phyloP scores from a whole-genome alignment of 2,329 filamentous ascomycete genomes.

The Ilyonectria destructans region DNA sequence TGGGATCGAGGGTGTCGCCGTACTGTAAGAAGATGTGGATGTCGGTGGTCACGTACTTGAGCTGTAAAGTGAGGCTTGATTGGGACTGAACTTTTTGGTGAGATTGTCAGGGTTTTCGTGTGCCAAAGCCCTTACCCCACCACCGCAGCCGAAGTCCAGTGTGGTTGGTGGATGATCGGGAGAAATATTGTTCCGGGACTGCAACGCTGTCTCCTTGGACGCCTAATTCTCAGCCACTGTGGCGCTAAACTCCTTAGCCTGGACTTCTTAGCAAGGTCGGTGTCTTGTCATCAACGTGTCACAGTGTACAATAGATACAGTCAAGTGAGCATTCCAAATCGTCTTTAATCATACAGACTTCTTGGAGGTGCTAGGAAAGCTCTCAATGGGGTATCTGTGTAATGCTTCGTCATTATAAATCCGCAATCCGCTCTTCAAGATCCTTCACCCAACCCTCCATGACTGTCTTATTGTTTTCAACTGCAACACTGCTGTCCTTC shows the following conservation, averaged over 20 bases:
- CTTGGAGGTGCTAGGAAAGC: constrained; percentile 22
- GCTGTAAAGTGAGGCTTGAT: constrained; percentile 49
- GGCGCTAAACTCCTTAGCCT: constrained; percentile 26
- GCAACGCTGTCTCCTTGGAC: not conserved
- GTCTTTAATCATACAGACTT: constrained; percentile 2
- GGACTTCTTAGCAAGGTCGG: not conserved
- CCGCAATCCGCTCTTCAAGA: constrained; percentile 83
- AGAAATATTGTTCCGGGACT: constrained; percentile 25
- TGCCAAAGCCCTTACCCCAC: constrained; percentile 51
- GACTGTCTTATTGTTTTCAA: constrained; percentile 86
- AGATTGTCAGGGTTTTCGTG: constrained; percentile 52
- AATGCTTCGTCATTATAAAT: constrained; percentile 60
- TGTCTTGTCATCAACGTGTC: not conserved
- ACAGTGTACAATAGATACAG: not conserved
- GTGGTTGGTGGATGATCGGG: constrained; percentile 21
- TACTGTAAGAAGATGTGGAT: constrained; percentile 51
- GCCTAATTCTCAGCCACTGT: constrained; percentile 37
- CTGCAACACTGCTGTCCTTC: constrained; percentile 76
- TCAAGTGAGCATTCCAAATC: not conserved
- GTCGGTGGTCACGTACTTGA: constrained; percentile 51
- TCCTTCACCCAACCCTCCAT: constrained; percentile 92
- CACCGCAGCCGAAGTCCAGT: constrained; percentile 37
- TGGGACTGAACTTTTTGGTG: constrained; percentile 50
- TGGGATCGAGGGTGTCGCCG: constrained; percentile 42
- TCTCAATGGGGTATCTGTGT: constrained; percentile 53